These are phyloP conservation scores for Huntiella bhutanensis DNA, from an alignment of 2,329 filamentous ascomycete genomes.

Conservation along the genomic window DNA sequence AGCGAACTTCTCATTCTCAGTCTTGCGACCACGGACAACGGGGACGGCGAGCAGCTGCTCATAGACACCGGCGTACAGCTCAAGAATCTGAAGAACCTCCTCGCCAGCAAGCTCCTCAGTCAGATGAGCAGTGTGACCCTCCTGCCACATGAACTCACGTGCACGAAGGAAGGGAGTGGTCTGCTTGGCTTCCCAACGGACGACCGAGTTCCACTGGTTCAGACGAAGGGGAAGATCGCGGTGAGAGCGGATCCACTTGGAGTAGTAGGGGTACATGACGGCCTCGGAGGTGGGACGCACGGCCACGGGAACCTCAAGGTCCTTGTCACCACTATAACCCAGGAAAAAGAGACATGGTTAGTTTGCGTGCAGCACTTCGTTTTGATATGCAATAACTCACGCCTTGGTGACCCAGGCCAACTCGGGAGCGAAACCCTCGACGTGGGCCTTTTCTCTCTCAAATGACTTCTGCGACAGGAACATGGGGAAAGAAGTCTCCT, in stretches of 20 bases:
- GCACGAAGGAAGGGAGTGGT: conserved; percentile 73
- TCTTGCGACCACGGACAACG: conserved; percentile 85
- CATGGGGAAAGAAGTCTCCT: conserved; percentile 92
- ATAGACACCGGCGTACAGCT: conserved; percentile 82
- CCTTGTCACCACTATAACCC: conserved; percentile 55
- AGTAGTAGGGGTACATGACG: conserved; percentile 91
- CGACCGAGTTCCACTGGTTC: conserved; percentile 91
- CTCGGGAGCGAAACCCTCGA: conserved; percentile 95
- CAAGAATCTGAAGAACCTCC: conserved; percentile 84
- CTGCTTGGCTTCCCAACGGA: conserved; percentile 96
- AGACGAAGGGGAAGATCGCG: conserved; percentile 82
- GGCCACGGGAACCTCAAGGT: conserved; percentile 63
- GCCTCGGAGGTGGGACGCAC: conserved; percentile 52
- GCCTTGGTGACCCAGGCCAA: conserved; percentile 78
- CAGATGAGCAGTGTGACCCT: conserved; percentile 79
- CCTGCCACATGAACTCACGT: conserved; percentile 94
- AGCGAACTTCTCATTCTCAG: conserved; percentile 94
- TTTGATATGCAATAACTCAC: conserved; percentile 23
- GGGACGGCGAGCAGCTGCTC: conserved; percentile 86
- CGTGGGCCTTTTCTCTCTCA: conserved; percentile 78
- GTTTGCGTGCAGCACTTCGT: not conserved
- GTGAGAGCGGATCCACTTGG: conserved; percentile 93
- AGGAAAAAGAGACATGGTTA: not conserved
- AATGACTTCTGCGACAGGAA: conserved; percentile 87
- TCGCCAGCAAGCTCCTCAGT: conserved; percentile 62